Evolutionary conservation across 306 rosid genomes (phyloP), one percentile per base, ranked within the genome.

Genomic region (Prunus fruticosa): DNA sequence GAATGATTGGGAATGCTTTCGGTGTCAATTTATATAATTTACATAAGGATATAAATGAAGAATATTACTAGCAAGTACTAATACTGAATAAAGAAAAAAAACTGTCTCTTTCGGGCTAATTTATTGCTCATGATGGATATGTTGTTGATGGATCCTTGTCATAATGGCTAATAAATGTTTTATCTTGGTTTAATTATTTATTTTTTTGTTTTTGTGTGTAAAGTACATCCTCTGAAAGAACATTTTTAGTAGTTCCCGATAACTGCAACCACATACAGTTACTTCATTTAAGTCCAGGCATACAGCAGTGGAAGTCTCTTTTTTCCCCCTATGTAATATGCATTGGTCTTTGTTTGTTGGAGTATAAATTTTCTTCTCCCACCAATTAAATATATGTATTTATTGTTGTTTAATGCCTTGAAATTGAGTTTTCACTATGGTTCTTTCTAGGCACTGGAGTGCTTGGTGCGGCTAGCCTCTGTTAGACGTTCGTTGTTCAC

Each of bases 401-500:
- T 38, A 38, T 77, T 76, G 82, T 54, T 85, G 77, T 79, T 38
- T 79, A 69, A 53, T 71, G 64, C 73, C 61, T 76, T 82, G 43
- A 38, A 61, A 71, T 79, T 83, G 75, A 84, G 82, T 23, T 75
- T 84, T 84, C 58, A 75, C 75, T 73, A 34, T 72, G 85, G 87
- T 86, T 83, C 82, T 86, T 86, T 90, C 74, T 83, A 95, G 99
- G 97, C 99, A 85, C 84, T 95, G 88, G 99, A 92, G 90, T 95
- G 97, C 97, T 91, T 95, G 96, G 97, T 92, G 88, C 97, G 97
- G 79, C 89, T 95, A 57, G 97, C 99, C 75, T 95, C 99, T 84
- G 93, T 95, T 77, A 90, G 99, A 81, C 99, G 99, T 78, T 95
- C 99, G 77, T 84, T 95, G 89, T 95, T 95, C 89, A 87, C 97